A percentile compares a stretch with the other conserved stretches of the same genome.
Conservation (phyloP, 768 basidiomycete species). For the Mrakia hoshinonis region DNA sequence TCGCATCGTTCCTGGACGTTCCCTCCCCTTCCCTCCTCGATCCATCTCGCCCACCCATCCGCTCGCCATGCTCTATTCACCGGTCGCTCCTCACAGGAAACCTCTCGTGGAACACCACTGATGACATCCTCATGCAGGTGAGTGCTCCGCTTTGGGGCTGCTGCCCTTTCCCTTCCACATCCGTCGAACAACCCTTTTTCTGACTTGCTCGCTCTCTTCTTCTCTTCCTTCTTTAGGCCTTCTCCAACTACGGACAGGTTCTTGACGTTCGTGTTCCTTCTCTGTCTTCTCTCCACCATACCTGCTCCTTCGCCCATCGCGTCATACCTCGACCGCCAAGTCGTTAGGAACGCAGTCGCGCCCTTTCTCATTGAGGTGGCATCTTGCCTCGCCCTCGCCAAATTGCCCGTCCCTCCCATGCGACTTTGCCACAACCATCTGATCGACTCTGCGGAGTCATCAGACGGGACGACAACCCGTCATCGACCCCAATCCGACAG, state of each 20-base stretch:
- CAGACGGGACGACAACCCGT: too few species aligned
- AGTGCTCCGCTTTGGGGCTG: conserved; percentile 50
- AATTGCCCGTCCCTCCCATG: not conserved
- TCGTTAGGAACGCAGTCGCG: conserved; percentile 1
- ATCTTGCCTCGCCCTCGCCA: conserved; percentile 20
- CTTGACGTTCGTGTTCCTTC: conserved; percentile 72
- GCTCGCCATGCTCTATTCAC: not conserved
- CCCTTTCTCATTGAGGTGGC: not conserved
- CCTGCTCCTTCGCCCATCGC: conserved; percentile 29
- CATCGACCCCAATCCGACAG: too few species aligned
- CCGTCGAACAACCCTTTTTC: conserved; percentile 38
- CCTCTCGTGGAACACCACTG: conserved; percentile 57
- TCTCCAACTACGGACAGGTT: conserved; percentile 70
- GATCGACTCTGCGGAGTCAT: not conserved
- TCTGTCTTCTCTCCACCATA: conserved; percentile 2
- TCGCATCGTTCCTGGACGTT: conserved; percentile 27
- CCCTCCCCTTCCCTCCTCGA: conserved; percentile 22
- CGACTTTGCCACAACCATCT: not conserved
- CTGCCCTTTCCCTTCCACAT: conserved; percentile 40
- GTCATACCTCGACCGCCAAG: not conserved
- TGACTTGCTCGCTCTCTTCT: conserved; percentile 36
- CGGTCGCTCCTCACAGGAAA: conserved; percentile 35
- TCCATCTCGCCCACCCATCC: not conserved
- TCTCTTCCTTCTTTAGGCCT: conserved; percentile 56
- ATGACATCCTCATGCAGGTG: conserved; percentile 80